Evolutionary conservation across 768 basidiomycete species (phyloP), one percentile per base, ranked within the genome.

Genomic region (Pleurotus cornucopiae): DNA sequence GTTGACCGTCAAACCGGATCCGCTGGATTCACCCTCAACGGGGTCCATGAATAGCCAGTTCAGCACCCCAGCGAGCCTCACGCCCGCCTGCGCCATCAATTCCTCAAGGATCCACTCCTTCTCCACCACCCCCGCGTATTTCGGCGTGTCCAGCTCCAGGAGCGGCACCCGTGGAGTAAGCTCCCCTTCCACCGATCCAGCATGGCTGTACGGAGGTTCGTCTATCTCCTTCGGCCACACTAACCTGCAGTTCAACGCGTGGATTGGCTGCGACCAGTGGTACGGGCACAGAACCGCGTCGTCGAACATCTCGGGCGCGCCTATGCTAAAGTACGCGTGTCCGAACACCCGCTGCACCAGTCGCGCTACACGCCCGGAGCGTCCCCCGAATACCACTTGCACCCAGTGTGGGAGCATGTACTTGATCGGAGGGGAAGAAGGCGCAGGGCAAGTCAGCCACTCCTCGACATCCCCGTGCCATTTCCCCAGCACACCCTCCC

Each of bases 21-120:
- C 5, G 23, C 23, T 48, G 14, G 34, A 5, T 23, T 57, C 59
- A 20, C 60, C 60, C 18, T 60, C 63, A 13, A 66, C 67, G 18
- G 62, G 61, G 54, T 77, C 74, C 9, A 73, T 71, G 58, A 91
- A 89, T 12, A 94, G 72, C 64, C 78, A 84, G 63, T 97, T 97
- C 60, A 98, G 71, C 9, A 90, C 69, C 0, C 84, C 91, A 1
- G 94, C 95, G 21, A 96, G 83, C 20, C 95, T 78, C 26, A 96
- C 72, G 1, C 94, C 95, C 0, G 73, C 94, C 73, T 88, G 88
- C 0, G 90, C 87, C 39, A 98, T 72, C 61, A 97, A 66, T 70
- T 83, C 83, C 76, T 97, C 94, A 2, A 98, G 62, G 37, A 94
- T 71, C 79, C 86, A 84, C 57, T 80, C 71, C 20, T 83, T 70